Evolutionary conservation across 176 grass and related monocot species (phyloP), one percentile per base, ranked within the genome.

Genomic region (Oryza glaberrima): DNA sequence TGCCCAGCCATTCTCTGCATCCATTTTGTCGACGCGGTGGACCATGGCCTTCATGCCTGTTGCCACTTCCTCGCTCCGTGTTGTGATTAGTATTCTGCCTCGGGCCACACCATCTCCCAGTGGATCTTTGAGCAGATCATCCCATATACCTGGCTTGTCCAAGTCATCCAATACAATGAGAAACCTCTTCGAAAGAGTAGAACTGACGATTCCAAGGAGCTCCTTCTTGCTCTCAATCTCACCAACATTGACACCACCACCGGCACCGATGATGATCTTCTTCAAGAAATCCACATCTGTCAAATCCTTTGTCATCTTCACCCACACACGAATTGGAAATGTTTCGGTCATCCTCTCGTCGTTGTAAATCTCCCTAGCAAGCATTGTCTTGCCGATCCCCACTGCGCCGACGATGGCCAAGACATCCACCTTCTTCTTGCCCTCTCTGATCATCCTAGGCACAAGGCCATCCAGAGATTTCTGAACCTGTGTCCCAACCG

Each of bases 111-210:
- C 90, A 82, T 90, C 85, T 60, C 85, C 86, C 20, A 97, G 45
- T 0, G 81, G 81, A 81, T 89, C 83, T 75, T 86, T 92, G 61
- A 94, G 86, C 80, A 94, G 85, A 83, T 88, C 49, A 5, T 89
- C 83, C 94, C 94, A 97, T 64, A 94, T 60, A 40, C 68, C 46
- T 1, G 77, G 48, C 47, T 20, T 93, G 78, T 90, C 76, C 73
- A 97, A 80, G 88, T 93, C 95, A 86, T 97, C 95, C 30, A 97
- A 72, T 54, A 97, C 72, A 45, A 97, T 74, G 9, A 98, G 79
- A 43, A 95, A 95, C 41, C 82, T 93, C 81, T 90, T 86, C 0
- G 86, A 80, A 79, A 95, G 86, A 44, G 86, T 51, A 65, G 86
- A 86, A n/a, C 73, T 32, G 40, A 98, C 84, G 67, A 70, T 75